Percentiles rank a stretch among this genome's conserved stretches.
These are phyloP conservation scores for Aspergillus eucalypticola DNA, from an alignment of 2,329 filamentous ascomycete species.

Conservation along the genomic window DNA sequence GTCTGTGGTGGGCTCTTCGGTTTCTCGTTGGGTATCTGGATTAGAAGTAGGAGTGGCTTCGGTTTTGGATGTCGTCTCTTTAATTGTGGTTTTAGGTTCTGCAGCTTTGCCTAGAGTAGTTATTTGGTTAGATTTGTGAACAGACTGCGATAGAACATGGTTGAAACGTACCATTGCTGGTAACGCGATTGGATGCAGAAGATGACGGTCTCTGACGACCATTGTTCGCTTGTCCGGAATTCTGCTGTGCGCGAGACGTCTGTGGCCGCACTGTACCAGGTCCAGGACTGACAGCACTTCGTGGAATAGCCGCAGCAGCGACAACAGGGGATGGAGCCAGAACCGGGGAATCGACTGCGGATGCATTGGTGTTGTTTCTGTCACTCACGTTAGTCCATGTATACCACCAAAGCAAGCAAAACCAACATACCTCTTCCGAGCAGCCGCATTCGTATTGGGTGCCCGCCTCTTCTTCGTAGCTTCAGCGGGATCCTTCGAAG, in stretches of 20 bases:
- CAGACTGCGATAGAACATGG: constrained; percentile 18
- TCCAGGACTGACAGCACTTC: constrained; percentile 62
- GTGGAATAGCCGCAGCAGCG: constrained; percentile 61
- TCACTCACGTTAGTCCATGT: constrained; percentile 14
- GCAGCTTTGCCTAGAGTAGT: constrained; percentile 34
- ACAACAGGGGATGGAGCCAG: constrained; percentile 75
- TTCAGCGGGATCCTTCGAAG: constrained; percentile 67
- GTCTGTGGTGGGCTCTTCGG: constrained; percentile 27
- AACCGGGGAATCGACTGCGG: constrained; percentile 64
- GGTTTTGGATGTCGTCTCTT: constrained; percentile 42
- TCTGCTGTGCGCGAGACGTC: constrained; percentile 73
- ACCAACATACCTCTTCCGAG: constrained; percentile 69
- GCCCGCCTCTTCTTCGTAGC: constrained; percentile 71
- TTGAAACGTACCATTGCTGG: constrained; percentile 53
- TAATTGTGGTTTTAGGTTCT: constrained; percentile 58
- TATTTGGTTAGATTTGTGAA: constrained; percentile 22
- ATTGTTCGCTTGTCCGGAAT: constrained; percentile 63
- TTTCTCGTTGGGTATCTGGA: constrained; percentile 33
- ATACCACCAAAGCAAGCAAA: not conserved
- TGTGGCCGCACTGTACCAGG: constrained; percentile 61
- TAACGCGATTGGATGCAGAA: constrained; percentile 60
- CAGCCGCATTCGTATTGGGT: constrained; percentile 62
- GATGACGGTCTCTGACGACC: constrained; percentile 61
- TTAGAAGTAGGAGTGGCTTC: constrained; percentile 37
- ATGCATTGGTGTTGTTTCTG: constrained; percentile 51